Evolutionary conservation across 2,329 filamentous ascomycete genomes (phyloP), one percentile per base, ranked within the genome.

Genomic region (Penicillium sp.): DNA sequence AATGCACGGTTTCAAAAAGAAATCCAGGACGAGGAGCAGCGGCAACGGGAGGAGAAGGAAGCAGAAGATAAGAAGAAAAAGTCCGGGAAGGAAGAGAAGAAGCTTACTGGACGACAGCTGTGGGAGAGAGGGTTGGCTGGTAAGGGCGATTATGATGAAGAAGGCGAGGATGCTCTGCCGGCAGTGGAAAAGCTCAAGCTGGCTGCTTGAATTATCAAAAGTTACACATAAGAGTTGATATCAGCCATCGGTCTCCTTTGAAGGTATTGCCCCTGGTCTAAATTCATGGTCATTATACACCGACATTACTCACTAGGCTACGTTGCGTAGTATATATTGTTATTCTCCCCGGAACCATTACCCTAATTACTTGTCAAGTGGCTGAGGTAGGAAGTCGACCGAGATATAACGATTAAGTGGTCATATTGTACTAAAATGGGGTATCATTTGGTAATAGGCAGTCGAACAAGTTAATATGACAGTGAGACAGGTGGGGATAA

Each of bases 61-160:
- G 80, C 86, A 49, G 74, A 82, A 21, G 88, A 90, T 34, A 90
- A 94, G 69, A 79, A 87, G 69, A 84, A 87, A 71, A 93, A 87
- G 73, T 55, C 53, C n/a, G 64, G 66, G 17, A 80, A 86, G 11
- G 78, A 83, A 26, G 78, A 74, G 56, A 73, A 74, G 56, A 83
- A 76, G 59, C 67, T 90, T 51, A 83, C 86, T 1, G 87, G 86
- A 13, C 82, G 72, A 58, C 84, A 91, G 60, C 72, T 91, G 25
- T 91, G 86, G 84, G 85, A 90, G 72, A 76, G 76, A 35, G 86
- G 86, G 18, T 65, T 90, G 56, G 84, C 70, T 35, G 75, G 71
- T 33, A 86, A 83, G 69, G 75, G 66, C 47, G 83, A 84, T 31
- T 80, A 83, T 55, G 80, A 81, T 44, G 78, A 80, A 11, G 80